Conservation (phyloP, 2,329 filamentous ascomycete genomes). For the Didymella glomerata region DNA sequence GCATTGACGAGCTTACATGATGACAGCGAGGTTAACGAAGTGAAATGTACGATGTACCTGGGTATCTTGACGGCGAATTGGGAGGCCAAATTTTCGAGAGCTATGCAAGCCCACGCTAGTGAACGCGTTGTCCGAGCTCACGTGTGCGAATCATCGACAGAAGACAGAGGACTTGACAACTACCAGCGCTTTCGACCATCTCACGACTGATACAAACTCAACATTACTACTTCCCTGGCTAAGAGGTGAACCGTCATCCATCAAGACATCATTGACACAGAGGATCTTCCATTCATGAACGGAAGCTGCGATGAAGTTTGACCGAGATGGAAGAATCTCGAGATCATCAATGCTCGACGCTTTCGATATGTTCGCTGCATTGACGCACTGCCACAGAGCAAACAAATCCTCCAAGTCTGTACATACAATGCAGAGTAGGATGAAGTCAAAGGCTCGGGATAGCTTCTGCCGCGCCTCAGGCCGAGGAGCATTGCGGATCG, state of each 20-base stretch:
- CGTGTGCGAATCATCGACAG: conserved; percentile 5
- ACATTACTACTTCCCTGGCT: background rate
- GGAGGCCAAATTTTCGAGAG: conserved; percentile 21
- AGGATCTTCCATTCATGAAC: background rate
- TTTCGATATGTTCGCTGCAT: background rate
- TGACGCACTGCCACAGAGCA: background rate
- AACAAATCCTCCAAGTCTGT: background rate
- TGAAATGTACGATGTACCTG: conserved; percentile 4
- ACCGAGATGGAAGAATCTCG: background rate
- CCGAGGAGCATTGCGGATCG: conserved; percentile 17
- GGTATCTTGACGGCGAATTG: conserved; percentile 15
- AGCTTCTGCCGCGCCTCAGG: conserved; percentile 13
- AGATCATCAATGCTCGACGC: background rate
- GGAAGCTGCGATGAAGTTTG: background rate
- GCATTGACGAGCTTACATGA: conserved; percentile 27
- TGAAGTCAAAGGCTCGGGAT: conserved; percentile 3
- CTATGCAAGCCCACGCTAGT: conserved; percentile 1
- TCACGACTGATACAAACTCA: background rate
- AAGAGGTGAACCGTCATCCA: background rate
- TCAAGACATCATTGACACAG: background rate
- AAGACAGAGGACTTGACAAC: background rate
- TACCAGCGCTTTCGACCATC: background rate
- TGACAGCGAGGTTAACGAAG: conserved; percentile 1
- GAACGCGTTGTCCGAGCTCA: conserved; percentile 1
- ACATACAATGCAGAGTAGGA: background rate